Conservation (phyloP, 2,329 filamentous ascomycete genomes). For the Aspergillus hortae region DNA sequence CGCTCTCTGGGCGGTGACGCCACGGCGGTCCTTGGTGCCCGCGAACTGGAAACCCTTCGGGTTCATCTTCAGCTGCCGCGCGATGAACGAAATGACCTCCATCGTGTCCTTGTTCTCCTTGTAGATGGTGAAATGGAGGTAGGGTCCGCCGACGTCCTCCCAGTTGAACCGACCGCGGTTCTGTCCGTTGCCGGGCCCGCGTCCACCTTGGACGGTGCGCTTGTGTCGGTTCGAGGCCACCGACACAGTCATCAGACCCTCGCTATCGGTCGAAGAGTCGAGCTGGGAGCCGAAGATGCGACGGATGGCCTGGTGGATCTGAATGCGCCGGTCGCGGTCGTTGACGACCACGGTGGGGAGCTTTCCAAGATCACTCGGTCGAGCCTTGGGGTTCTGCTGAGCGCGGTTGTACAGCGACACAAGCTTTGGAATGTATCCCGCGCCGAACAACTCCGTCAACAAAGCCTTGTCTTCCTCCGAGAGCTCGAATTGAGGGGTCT, state of each 20-base stretch:
- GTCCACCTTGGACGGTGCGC: conserved; percentile 29
- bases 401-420: conserved; percentile 55
- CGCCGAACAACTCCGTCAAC: conserved; percentile 50
- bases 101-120: conserved; percentile 98
- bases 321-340: conserved; percentile 60
- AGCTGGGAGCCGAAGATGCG: conserved; percentile 75
- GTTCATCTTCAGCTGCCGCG: conserved; percentile 66
- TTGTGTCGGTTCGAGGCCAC: conserved; percentile 38
- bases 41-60: conserved; percentile 73
- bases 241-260: conserved; percentile 62
- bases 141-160: conserved; percentile 70
- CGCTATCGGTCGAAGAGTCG: conserved; percentile 71
- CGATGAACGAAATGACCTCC: conserved; percentile 77
- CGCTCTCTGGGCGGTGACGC: conserved; percentile 78
- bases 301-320: conserved; percentile 65
- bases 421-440: conserved; percentile 48
- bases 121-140: conserved; percentile 86
- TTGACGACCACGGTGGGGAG: conserved; percentile 53
- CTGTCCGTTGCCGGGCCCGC: conserved; percentile 19
- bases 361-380: conserved; percentile 53
- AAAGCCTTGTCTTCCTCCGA: conserved; percentile 43
- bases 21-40: conserved; percentile 86
- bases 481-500: conserved; percentile 29
- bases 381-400: conserved; percentile 51
- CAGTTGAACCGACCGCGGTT: conserved; percentile 51